phyloP scores from a whole-genome alignment of 1,284 basidiomycete genomes.

The Athelia sp. region DNA sequence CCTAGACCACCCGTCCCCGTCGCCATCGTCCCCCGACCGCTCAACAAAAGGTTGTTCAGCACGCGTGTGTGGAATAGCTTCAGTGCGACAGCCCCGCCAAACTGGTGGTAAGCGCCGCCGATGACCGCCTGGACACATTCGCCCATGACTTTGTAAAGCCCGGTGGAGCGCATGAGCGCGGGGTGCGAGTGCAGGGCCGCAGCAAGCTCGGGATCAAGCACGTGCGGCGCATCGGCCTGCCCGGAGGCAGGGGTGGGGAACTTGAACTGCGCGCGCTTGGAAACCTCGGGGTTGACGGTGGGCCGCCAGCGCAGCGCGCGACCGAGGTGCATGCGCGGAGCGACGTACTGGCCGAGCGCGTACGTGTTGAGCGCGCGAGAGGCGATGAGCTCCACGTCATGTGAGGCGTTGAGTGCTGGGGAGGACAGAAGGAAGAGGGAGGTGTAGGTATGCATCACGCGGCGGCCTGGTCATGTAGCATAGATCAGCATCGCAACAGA shows the following conservation, averaged over 20 bases:
- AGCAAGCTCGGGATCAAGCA: not conserved
- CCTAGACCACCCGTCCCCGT: slow-evolving; percentile 20
- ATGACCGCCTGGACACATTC: slow-evolving; percentile 71
- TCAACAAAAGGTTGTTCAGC: slow-evolving; percentile 25
- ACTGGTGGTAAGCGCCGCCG: slow-evolving; percentile 74
- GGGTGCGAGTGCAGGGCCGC: not conserved
- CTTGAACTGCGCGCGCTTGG: slow-evolving; percentile 7
- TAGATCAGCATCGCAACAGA: not conserved
- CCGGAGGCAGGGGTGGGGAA: slow-evolving; percentile 3
- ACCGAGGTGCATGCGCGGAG: slow-evolving; percentile 66
- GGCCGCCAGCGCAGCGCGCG: slow-evolving; percentile 68
- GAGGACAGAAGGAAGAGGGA: slow-evolving; percentile 64
- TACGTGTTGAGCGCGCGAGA: slow-evolving; percentile 60
- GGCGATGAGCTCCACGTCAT: slow-evolving; percentile 53
- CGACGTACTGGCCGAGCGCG: slow-evolving; percentile 65
- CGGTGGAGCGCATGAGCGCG: slow-evolving; percentile 41
- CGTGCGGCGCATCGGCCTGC: slow-evolving; percentile 12
- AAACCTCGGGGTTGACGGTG: slow-evolving; percentile 26
- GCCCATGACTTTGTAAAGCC: slow-evolving; percentile 73
- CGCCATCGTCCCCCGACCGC: too few species aligned
- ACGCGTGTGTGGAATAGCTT: slow-evolving; percentile 26
- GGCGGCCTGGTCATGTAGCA: slow-evolving; percentile 45
- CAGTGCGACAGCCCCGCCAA: slow-evolving; percentile 32
- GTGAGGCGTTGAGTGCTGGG: slow-evolving; percentile 37
- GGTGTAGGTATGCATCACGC: slow-evolving; percentile 69